These are phyloP conservation scores for Jatropha podagrica DNA, from an alignment of 441 rosid species.

Conservation along the genomic window DNA sequence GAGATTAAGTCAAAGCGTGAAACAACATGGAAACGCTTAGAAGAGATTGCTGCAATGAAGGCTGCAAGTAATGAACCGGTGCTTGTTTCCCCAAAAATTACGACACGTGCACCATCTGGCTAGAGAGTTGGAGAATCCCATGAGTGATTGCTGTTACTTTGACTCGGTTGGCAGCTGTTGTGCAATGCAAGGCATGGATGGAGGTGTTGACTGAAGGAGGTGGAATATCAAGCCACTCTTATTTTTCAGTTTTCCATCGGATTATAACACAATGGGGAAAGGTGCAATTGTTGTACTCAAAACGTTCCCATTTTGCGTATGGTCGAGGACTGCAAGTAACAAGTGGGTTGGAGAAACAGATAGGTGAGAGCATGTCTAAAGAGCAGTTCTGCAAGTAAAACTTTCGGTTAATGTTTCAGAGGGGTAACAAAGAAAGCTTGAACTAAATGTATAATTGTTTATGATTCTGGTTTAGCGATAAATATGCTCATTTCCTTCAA, in stretches of 20 bases:
- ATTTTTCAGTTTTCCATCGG: constrained; percentile 9
- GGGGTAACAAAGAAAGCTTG: background rate
- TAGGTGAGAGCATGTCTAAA: background rate
- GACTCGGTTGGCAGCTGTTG: constrained; percentile 16
- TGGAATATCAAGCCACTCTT: constrained; percentile 5
- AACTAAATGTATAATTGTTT: constrained; percentile 17
- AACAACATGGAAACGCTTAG: constrained; percentile 75
- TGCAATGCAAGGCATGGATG: constrained; percentile 24
- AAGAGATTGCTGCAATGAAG: constrained; percentile 73
- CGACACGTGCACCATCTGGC: constrained; percentile 34
- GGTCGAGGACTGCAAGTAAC: constrained; percentile 16
- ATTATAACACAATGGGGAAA: constrained; percentile 8
- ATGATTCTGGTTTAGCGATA: constrained; percentile 17
- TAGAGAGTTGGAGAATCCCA: constrained; percentile 22
- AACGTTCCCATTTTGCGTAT: constrained; percentile 18
- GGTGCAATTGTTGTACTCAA: constrained; percentile 10
- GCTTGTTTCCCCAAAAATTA: constrained; percentile 38
- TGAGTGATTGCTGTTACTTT: constrained; percentile 9
- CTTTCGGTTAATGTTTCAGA: background rate
- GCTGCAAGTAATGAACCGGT: constrained; percentile 52
- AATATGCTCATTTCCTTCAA: background rate
- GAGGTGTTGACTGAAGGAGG: constrained; percentile 11
- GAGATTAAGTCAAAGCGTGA: constrained; percentile 54
- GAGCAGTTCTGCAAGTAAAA: background rate
- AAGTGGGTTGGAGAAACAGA: constrained; percentile 20